phyloP scores from a whole-genome alignment of 1,284 basidiomycete genomes.

The Phylloboletellus chloephorus region DNA sequence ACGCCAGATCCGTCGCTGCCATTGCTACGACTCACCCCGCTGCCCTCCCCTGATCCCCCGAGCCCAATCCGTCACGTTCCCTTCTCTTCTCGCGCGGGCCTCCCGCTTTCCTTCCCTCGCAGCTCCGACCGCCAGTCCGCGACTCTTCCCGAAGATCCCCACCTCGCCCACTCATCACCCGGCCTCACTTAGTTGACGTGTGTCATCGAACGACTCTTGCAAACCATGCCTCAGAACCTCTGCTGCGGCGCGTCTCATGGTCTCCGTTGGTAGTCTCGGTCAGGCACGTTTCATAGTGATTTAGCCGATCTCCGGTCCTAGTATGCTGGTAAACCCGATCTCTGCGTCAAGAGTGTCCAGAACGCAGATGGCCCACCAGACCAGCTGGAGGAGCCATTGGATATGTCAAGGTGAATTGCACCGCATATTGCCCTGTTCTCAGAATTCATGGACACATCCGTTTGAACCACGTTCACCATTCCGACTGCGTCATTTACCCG shows the following conservation, averaged over 20 bases:
- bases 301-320: slow-evolving; percentile 14
- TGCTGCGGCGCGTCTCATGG: slow-evolving; percentile 20
- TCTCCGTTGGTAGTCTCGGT: slow-evolving; percentile 22
- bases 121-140: no score
- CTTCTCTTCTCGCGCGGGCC: no score
- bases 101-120: no score
- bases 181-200: no score
- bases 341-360: slow-evolving; percentile 44
- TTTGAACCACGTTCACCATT: slow-evolving; percentile 13
- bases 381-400: slow-evolving; percentile 33
- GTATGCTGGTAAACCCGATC: slow-evolving; percentile 45
- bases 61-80: no score
- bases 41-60: no score
- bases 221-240: slow-evolving; percentile 17
- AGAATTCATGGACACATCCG: slow-evolving; percentile 41
- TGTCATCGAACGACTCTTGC: slow-evolving; percentile 33
- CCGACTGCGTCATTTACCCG: background rate
- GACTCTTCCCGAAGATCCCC: no score
- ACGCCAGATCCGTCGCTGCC: no score
- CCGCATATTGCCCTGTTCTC: background rate
- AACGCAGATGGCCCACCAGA: slow-evolving; percentile 40
- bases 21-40: no score
- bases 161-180: no score
- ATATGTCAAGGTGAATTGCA: slow-evolving; percentile 25
- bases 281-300: slow-evolving; percentile 9